Base-by-base conservation (phyloP, 768 basidiomycete genomes). In the Dacryopinax spathularia region DNA sequence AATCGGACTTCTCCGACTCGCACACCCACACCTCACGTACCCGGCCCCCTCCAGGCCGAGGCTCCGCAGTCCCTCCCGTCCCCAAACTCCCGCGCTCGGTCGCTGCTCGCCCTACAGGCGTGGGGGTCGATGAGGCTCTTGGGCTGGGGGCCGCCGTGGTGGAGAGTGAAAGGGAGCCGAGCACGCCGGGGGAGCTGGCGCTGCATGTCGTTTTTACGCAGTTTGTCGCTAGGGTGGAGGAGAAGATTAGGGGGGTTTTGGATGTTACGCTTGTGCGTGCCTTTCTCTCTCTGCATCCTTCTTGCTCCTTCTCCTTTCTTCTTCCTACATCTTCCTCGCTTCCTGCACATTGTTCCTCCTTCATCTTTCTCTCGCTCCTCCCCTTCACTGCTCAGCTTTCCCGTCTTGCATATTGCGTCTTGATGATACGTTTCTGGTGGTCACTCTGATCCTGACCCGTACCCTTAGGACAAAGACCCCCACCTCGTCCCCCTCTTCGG, bases 191-290 rank as follows among this genome's bases (percentile, higher is more conserved):
- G 0, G 92, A 94, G 69, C 93, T 88, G 68, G 92, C 92, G 1
- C 75, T 94, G 13, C 89, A 91, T 70, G 89, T 90, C 0, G 81
- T 94, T 5, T 92, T 94, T 72, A 88, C 90, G 39, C 85, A 88
- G 1, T 94, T 94, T 68, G 89, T 88, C 9, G 81, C 85, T 0
- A 77, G 82, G 3, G 88, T 89, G 1, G 91, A 95, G 73, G 77
- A 76, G 31, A 91, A 91, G 69, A 86, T 94, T n/a, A 82, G 86
- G 12, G 72, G 75, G 2, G 91, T 91, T 70, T 77, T 93, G 62
- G 81, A 81, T 10, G 80, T 85, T 65, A 78, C 81, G 39, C 72
- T 87, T 68, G 90, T 91, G 68, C 68, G 87, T 74, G 12, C 1
- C 4, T 33, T 39, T 2, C 12, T 44, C 27, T 34, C 9, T 12